Conservation (phyloP, 768 basidiomycete species). For the Pleurotus giganteus region DNA sequence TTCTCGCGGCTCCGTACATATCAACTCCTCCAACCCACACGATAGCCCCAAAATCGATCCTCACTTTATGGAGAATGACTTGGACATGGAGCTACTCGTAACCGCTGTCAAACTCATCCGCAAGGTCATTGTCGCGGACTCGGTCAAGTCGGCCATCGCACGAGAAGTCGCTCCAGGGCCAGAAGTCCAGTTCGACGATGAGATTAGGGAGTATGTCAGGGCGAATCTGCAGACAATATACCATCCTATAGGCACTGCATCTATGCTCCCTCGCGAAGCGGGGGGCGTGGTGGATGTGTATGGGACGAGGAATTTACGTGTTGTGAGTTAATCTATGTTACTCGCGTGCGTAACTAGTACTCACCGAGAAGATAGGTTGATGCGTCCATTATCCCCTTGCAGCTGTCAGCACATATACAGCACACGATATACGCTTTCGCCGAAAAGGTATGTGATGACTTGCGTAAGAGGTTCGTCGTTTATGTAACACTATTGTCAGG, state of each 20-base stretch:
- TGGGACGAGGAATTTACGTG: slow-evolving; percentile 28
- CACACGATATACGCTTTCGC: slow-evolving; percentile 21
- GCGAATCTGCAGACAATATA: slow-evolving; percentile 15
- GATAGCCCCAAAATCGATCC: slow-evolving; percentile 16
- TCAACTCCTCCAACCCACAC: slow-evolving; percentile 16
- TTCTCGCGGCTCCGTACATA: slow-evolving; percentile 37
- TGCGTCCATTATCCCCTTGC: slow-evolving; percentile 21
- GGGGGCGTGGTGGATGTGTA: slow-evolving; percentile 32
- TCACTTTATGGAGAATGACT: slow-evolving; percentile 15
- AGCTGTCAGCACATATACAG: slow-evolving; percentile 17
- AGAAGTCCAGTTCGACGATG: slow-evolving; percentile 20
- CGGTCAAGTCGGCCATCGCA: slow-evolving; percentile 8
- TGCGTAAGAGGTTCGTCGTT: background rate
- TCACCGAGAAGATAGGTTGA: slow-evolving; percentile 13
- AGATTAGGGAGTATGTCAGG: slow-evolving; percentile 13
- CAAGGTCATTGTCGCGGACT: slow-evolving; percentile 9
- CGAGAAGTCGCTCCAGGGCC: slow-evolving; percentile 18
- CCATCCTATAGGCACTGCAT: slow-evolving; percentile 33
- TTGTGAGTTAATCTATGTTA: slow-evolving; percentile 25
- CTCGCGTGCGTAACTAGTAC: background rate
- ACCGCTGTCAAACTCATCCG: slow-evolving; percentile 17
- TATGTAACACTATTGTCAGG: background rate
- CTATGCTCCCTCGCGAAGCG: slow-evolving; percentile 19
- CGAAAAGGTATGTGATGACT: slow-evolving; percentile 18
- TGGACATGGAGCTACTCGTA: slow-evolving; percentile 24